Evolutionary conservation across 2,329 filamentous ascomycete genomes (phyloP).

Genomic region (Fusarium tuaranense): DNA sequence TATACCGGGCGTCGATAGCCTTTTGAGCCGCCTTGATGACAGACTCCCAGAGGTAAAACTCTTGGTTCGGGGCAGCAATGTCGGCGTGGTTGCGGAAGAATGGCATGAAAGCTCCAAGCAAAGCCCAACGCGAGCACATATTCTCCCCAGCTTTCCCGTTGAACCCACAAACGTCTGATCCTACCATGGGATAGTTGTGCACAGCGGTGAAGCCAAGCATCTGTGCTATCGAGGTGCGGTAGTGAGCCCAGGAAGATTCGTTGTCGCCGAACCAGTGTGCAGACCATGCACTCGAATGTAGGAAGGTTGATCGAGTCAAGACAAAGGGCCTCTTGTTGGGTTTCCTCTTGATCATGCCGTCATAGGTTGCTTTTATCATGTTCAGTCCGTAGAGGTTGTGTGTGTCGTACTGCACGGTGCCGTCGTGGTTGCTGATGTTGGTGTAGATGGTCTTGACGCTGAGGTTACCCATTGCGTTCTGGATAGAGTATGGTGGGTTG

Average conservation of each 20-base stretch:
- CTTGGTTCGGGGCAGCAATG: conserved; percentile 61
- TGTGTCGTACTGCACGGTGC: conserved; percentile 81
- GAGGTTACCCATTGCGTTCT: conserved; percentile 70
- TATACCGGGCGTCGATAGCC: conserved; percentile 79
- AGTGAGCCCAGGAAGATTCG: conserved; percentile 75
- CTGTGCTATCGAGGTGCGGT: conserved; percentile 83
- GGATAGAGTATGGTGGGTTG: conserved; percentile 64
- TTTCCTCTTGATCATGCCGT: conserved; percentile 73
- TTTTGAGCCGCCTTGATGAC: conserved; percentile 74
- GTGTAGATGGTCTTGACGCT: conserved; percentile 75
- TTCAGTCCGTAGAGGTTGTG: conserved; percentile 84
- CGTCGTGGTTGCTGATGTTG: conserved; percentile 82
- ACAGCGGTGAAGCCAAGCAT: conserved; percentile 78
- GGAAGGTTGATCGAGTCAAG: conserved; percentile 84
- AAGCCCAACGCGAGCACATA: conserved; percentile 76
- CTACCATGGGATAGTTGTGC: conserved; percentile 77
- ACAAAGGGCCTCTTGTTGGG: conserved; percentile 83
- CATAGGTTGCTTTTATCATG: conserved; percentile 81
- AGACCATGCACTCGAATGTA: conserved; percentile 79
- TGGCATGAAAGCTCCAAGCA: conserved; percentile 76
- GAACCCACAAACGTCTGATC: conserved; percentile 83
- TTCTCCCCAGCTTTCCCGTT: conserved; percentile 70
- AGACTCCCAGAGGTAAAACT: conserved; percentile 76
- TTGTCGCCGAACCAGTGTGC: conserved; percentile 90
- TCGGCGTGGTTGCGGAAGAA: conserved; percentile 79